Base-by-base conservation (phyloP, 352 stramenopile species). In the Phytophthora megakarya region DNA sequence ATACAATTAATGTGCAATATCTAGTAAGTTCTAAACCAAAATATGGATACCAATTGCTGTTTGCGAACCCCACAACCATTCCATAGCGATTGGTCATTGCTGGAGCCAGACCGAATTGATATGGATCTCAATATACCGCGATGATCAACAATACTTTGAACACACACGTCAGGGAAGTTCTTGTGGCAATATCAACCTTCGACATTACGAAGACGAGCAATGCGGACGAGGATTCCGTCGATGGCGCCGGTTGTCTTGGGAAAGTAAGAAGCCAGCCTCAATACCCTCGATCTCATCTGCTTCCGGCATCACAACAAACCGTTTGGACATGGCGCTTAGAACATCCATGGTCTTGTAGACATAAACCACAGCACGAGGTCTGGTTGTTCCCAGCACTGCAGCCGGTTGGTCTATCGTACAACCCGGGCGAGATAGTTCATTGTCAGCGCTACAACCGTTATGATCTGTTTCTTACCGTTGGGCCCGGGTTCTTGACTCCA, bases 371-470 rank as follows among this genome's bases (percentile, higher is more conserved):
- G 46, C 52, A 11, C 52, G 15, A 23, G 40, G 22, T 9, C 26
- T 26, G 12, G 52, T 56, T 15, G 64, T 63, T 4, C 50, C 60
- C 21, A 69, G 40, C 22, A 47, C 28, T 3, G 47, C 37, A 3
- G 51, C 37, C 38, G 61, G 23, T 16, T 45, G 2, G 23, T 69
- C 61, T 7, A 63, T 55, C 23, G 52, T 61, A 1, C 51, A 50
- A 1, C 47, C 32, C 19, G 30, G 9, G 39, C 39, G 19, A 48
- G 22, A 22, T 48, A 48, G 1, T 33, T 2, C 42, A 48, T 48
- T 5, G 19, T 30, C 4, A 48, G 22, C 11, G 21, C 42, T 6
- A 48, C 42, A 13, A 19, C 21, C 42, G 30, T 32, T 3, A 48
- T 48, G 19, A 48, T 10, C 8, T 15, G 19, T 7, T 32, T 16